Base-by-base conservation (phyloP, 768 basidiomycete species). In the Termitomyces sp. region DNA sequence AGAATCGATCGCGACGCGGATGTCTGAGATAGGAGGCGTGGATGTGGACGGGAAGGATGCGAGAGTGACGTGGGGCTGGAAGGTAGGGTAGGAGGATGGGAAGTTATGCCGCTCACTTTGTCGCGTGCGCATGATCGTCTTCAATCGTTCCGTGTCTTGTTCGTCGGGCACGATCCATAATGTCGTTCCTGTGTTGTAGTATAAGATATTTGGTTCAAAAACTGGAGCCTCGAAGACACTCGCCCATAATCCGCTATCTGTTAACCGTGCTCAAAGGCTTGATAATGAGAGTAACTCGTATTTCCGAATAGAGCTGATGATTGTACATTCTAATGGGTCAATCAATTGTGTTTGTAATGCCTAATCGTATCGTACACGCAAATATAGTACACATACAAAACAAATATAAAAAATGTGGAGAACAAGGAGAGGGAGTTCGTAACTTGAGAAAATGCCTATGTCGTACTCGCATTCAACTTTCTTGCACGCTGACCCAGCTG, bases 31-130 rank as follows among this genome's bases (percentile, higher is more conserved):
- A 17, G 72, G 44, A 17, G 60, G 60, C n/a, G 61, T 61, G 37
- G 64, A 59, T 27, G 60, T 64, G 41, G 62, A 55, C 34, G 69
- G 80, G 59, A 71, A 74, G 43, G 68, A 77, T 56, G 68, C 80
- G 62, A 92, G 80, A 0, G 90, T 91, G 64, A 91, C 78, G 68
- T 92, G 89, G 5, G 88, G 87, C 37, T 78, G 65, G 67, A 90
- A 84, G 23, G 62, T 56, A 1, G 87, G 85, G 64, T 84, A 91
- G 0, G 84, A 82, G 8, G 63, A 61, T 46, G 61, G 51, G 42
- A 28, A 10, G 68, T 71, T 37, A 5, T 68, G 59, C 57, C 43
- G n/a, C 61, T 61, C 50, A 46, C 40, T 46, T 43, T 58, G 61
- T 63, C 60, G 53, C 70, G 71, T 49, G 7, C 61, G 60, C 80